Percentiles rank a stretch among this genome's conserved stretches.
Evolutionary conservation across 495 filamentous ascomycete species (phyloP).

Genomic region (Annulohypoxylon bovei): DNA sequence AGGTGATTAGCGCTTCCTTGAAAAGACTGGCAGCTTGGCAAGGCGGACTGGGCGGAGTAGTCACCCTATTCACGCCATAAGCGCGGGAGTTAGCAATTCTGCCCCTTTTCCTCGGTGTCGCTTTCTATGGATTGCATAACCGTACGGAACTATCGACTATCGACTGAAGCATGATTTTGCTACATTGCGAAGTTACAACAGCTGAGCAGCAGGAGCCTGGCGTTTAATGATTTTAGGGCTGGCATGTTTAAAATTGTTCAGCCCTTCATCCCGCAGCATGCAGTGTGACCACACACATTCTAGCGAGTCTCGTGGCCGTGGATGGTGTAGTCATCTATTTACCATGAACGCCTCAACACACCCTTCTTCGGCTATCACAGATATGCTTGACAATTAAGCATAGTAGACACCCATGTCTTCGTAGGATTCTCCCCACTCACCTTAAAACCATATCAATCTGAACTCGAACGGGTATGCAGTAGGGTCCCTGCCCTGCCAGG

Average conservation of each 20-base stretch:
- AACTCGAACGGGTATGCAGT: slow-evolving; percentile 28
- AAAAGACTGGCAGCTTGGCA: slow-evolving; percentile 3
- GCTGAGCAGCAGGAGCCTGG: slow-evolving; percentile 9
- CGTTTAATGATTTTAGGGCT: slow-evolving; percentile 19
- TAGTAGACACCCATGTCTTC: not conserved
- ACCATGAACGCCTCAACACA: not conserved
- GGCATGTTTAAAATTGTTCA: slow-evolving; percentile 17
- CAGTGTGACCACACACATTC: slow-evolving; percentile 34
- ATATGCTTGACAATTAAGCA: slow-evolving; percentile 12
- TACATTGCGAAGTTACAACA: slow-evolving; percentile 8
- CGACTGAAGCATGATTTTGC: not conserved
- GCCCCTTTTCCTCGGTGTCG: slow-evolving; percentile 24
- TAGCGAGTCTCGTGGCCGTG: slow-evolving; percentile 24
- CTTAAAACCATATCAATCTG: slow-evolving; percentile 25
- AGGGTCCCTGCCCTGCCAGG: slow-evolving; percentile 18
- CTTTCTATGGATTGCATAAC: slow-evolving; percentile 19
- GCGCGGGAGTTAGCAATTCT: not conserved
- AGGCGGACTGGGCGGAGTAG: slow-evolving; percentile 26
- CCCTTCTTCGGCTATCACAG: not conserved
- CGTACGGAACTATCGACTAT: slow-evolving; percentile 13
- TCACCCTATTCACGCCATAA: slow-evolving; percentile 2
- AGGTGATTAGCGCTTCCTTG: not conserved
- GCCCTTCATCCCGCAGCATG: slow-evolving; percentile 37
- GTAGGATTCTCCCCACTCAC: slow-evolving; percentile 31
- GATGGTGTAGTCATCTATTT: not conserved